Conservation (phyloP, 78 protist species). For the slime mould (Dictyostelium discoideum) region dicty_2.7 NC_007089.4:5399001-5399500, state of each 20-base stretch:
- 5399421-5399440: background rate
- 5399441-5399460: background rate
- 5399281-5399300: background rate
- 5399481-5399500: background rate
- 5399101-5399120: constrained; percentile 21
- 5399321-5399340: background rate
- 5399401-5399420: constrained; percentile 35
- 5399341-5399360: constrained; percentile 4
- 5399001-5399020: too few species aligned
- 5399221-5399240: background rate
- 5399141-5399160: constrained; percentile 10
- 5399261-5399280: constrained; percentile 24
- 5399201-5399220: constrained; percentile 54
- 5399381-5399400: background rate
- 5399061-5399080: background rate
- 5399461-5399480: background rate
- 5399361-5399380: constrained; percentile 28
- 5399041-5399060: background rate
- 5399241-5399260: background rate
- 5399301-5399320: constrained; percentile 33
- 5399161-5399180: constrained; percentile 35
- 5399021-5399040: background rate
- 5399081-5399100: constrained; percentile 8
- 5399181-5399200: constrained; percentile 59
- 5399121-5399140: background rate